A percentile compares a stretch with the other conserved stretches of the same genome.
These are phyloP conservation scores for Umbilicaria muhlenbergii DNA, from an alignment of 495 filamentous ascomycete species.

Conservation along the genomic window DNA sequence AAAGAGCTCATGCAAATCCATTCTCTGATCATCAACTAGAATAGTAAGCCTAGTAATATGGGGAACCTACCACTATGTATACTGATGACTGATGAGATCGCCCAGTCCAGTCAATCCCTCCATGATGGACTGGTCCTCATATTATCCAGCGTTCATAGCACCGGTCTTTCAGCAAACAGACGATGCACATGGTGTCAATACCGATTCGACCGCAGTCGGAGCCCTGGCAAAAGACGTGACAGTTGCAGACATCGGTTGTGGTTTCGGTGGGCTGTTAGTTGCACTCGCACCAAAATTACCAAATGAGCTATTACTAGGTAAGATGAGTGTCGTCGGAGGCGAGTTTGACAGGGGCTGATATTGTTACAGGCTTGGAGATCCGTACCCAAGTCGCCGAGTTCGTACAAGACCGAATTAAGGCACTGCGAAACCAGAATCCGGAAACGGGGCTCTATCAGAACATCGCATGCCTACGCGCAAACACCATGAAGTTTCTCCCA, in stretches of 20 bases:
- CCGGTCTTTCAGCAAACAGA: conserved; percentile 9
- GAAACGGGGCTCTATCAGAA: conserved; percentile 54
- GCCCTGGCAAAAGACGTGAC: conserved; percentile 55
- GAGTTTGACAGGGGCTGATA: too few relatives aligned
- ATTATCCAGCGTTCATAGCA: conserved; percentile 60
- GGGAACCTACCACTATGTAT: not conserved
- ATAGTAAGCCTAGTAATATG: conserved; percentile 46
- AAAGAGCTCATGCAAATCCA: conserved; percentile 92
- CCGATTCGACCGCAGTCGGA: conserved; percentile 13
- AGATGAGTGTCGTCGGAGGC: conserved; percentile 14
- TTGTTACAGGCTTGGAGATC: conserved; percentile 60
- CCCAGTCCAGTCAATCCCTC: conserved; percentile 63
- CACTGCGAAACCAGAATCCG: conserved; percentile 52
- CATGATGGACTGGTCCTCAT: conserved; percentile 78
- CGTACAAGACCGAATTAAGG: conserved; percentile 70
- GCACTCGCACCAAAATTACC: conserved; percentile 71
- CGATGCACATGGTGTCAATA: not conserved
- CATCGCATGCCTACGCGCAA: conserved; percentile 69
- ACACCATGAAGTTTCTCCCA: conserved; percentile 96
- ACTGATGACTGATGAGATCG: conserved; percentile 2
- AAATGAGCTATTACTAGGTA: conserved; percentile 66
- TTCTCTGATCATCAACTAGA: conserved; percentile 82
- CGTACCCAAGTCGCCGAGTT: conserved; percentile 77
- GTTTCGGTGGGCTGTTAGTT: conserved; percentile 82
- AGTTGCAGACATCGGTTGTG: conserved; percentile 95